Conservation (phyloP, 2,329 filamentous ascomycete species). For the Stenocarpella maydis region DNA sequence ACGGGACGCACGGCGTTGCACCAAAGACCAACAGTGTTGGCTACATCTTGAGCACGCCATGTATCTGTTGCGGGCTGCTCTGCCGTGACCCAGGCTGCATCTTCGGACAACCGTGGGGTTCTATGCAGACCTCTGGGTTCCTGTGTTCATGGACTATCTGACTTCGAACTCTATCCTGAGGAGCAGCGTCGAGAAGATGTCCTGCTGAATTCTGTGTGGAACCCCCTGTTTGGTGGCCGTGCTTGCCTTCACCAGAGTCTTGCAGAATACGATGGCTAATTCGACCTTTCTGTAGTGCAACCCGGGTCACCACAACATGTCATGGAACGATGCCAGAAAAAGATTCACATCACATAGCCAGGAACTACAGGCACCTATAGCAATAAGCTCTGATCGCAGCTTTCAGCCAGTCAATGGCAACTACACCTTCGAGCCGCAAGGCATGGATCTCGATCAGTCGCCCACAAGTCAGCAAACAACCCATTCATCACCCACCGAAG, state of each 20-base stretch:
- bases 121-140: background rate
- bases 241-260: too few species aligned
- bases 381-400: constrained; percentile 15
- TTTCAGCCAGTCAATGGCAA: constrained; percentile 37
- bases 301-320: constrained; percentile 67
- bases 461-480: constrained; percentile 48
- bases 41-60: background rate
- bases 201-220: background rate
- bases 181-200: background rate
- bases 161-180: background rate
- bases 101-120: background rate
- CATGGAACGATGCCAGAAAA: constrained; percentile 65
- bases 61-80: background rate
- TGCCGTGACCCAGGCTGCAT: background rate
- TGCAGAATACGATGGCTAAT: background rate
- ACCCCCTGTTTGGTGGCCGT: background rate
- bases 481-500: constrained; percentile 43
- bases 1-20: background rate
- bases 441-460: constrained; percentile 63
- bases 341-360: constrained; percentile 65
- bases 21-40: background rate
- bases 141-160: background rate
- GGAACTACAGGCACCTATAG: constrained; percentile 48
- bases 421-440: constrained; percentile 56
- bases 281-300: constrained; percentile 56